Evolutionary conservation across 2,329 filamentous ascomycete genomes (phyloP).

Genomic region (Neurospora sp.): DNA sequence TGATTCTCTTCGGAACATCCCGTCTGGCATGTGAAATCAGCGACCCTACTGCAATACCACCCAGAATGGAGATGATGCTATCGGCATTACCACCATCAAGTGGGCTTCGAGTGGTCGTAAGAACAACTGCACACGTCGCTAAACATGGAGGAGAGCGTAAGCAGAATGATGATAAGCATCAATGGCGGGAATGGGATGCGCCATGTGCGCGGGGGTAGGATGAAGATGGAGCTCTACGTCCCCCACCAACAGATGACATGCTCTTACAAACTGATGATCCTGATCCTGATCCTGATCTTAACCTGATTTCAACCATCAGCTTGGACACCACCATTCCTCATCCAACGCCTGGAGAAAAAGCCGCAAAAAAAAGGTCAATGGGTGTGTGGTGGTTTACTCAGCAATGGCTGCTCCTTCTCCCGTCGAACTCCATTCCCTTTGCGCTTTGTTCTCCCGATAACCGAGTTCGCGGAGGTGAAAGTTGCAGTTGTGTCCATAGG

Average conservation of each 20-base stretch:
- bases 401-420: not conserved
- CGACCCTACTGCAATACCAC: not conserved
- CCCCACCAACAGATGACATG: not conserved
- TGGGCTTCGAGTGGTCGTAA: not conserved
- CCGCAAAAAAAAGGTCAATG: too few relatives aligned
- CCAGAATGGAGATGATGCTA: not conserved
- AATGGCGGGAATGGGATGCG: too few relatives aligned
- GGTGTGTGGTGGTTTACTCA: not conserved
- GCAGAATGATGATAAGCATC: not conserved
- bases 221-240: not conserved
- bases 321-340: not conserved
- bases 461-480: not conserved
- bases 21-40: not conserved
- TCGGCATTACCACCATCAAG: not conserved
- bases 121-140: not conserved
- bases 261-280: not conserved
- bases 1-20: not conserved
- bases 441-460: not conserved
- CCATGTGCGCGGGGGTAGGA: not conserved
- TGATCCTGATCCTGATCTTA: not conserved
- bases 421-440: not conserved
- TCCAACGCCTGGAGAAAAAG: not conserved
- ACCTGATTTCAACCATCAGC: not conserved
- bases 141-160: not conserved
- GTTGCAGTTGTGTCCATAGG: not conserved